Percentiles rank a stretch among this genome's conserved stretches.
Conservation (phyloP, 2,329 filamentous ascomycete genomes). For the Penicillium oxalicum region DNA sequence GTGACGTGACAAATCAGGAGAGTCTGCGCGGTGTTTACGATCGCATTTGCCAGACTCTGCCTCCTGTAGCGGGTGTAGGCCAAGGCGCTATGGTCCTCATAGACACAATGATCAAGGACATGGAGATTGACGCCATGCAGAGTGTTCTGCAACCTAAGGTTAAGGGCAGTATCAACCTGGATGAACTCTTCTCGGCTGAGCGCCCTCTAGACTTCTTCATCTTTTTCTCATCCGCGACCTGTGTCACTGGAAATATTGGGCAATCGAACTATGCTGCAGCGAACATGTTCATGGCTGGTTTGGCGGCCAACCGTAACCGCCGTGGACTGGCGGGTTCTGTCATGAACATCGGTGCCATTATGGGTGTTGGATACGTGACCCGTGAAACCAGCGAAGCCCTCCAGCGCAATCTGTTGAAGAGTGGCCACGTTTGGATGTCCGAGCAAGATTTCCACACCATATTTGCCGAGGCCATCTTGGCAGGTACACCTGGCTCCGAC, state of each 20-base stretch:
- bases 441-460: not conserved
- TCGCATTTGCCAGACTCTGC: too few relatives aligned
- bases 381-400: too few relatives aligned
- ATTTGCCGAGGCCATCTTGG: not conserved
- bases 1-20: too few relatives aligned
- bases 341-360: conserved; percentile 37
- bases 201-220: conserved; percentile 35
- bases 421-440: not conserved
- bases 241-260: conserved; percentile 23
- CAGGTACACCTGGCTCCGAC: not conserved
- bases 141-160: conserved; percentile 35
- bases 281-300: conserved; percentile 40
- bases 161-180: conserved; percentile 25
- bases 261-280: conserved; percentile 41
- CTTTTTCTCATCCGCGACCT: conserved; percentile 28
- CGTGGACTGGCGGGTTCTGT: conserved; percentile 37
- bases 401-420: too few relatives aligned
- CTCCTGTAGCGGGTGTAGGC: conserved; percentile 32
- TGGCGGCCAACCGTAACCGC: conserved; percentile 34
- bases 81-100: conserved; percentile 35
- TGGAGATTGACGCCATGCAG: conserved; percentile 26
- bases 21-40: too few relatives aligned
- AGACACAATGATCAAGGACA: conserved; percentile 30
- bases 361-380: conserved; percentile 45
- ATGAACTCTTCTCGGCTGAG: conserved; percentile 15